Percentiles rank a stretch among this genome's conserved stretches.
These are phyloP conservation scores for Pogostemon cablin DNA, from an alignment of 257 asterid genomes.

Conservation along the genomic window DNA sequence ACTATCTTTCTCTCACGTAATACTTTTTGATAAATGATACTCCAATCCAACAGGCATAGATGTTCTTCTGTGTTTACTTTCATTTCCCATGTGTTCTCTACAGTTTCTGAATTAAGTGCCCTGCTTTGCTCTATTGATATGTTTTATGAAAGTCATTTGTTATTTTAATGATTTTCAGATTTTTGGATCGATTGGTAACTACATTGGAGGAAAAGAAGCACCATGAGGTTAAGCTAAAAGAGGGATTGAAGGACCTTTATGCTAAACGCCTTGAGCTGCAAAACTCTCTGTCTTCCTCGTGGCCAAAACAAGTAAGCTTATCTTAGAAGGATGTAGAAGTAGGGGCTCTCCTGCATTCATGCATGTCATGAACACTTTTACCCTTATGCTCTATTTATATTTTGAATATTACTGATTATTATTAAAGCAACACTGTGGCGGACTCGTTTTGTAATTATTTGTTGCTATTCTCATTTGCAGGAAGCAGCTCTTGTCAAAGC, in stretches of 20 bases:
- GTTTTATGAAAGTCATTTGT: slow-evolving; percentile 8
- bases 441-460: neutral
- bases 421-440: neutral
- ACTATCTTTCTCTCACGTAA: neutral
- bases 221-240: slow-evolving; percentile 81
- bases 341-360: neutral
- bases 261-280: slow-evolving; percentile 87
- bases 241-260: slow-evolving; percentile 76
- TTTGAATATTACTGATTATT: neutral
- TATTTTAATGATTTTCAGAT: slow-evolving; percentile 52
- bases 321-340: neutral
- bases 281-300: slow-evolving; percentile 83
- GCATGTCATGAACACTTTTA: neutral
- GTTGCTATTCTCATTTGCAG: slow-evolving; percentile 43
- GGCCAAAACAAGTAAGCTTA: slow-evolving; percentile 95
- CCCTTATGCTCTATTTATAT: neutral
- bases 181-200: slow-evolving; percentile 82
- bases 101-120: neutral
- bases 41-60: neutral
- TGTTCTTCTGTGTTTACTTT: neutral
- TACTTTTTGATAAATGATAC: slow-evolving; percentile 12
- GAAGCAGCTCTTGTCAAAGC: slow-evolving; percentile 72
- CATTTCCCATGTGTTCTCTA: slow-evolving; percentile 23
- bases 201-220: slow-evolving; percentile 94
- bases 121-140: slow-evolving; percentile 10